These are phyloP conservation scores for Fraxinus baroniana DNA, from an alignment of 305 asterid species.

Conservation along the genomic window DNA sequence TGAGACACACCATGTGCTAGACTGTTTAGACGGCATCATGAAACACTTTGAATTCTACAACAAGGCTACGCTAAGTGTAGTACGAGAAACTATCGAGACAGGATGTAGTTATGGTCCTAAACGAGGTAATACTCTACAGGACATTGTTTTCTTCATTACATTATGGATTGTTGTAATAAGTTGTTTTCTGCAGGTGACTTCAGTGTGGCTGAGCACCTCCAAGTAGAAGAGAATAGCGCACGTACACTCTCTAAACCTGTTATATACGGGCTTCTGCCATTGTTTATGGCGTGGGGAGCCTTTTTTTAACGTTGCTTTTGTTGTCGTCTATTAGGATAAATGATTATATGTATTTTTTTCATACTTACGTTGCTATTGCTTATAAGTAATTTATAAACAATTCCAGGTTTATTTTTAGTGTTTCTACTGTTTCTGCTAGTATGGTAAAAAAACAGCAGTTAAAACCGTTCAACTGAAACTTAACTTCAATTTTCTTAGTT, in stretches of 20 bases:
- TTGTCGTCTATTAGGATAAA: neutral
- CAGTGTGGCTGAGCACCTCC: constrained; percentile 55
- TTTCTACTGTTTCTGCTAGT: neutral
- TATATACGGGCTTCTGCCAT: constrained; percentile 32
- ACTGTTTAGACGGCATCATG: constrained; percentile 47
- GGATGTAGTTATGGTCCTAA: constrained; percentile 77
- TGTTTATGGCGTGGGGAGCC: constrained; percentile 16
- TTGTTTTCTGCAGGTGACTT: constrained; percentile 51
- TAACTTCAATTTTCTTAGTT: neutral
- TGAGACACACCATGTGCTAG: constrained; percentile 67
- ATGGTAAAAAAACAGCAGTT: neutral
- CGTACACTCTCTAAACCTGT: constrained; percentile 22
- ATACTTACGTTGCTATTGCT: neutral
- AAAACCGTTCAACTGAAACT: neutral
- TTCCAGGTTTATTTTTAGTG: neutral
- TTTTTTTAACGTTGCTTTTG: constrained; percentile 12
- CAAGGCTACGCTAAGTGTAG: constrained; percentile 47
- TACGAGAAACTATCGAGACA: constrained; percentile 50
- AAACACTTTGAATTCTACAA: constrained; percentile 53
- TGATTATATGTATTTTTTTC: neutral
- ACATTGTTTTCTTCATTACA: neutral
- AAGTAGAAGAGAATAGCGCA: constrained; percentile 32
- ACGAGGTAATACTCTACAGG: constrained; percentile 41
- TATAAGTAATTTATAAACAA: neutral
- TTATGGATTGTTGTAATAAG: neutral